Evolutionary conservation across 2,329 filamentous ascomycete genomes (phyloP).

Genomic region (Tolypocladium sp.): DNA sequence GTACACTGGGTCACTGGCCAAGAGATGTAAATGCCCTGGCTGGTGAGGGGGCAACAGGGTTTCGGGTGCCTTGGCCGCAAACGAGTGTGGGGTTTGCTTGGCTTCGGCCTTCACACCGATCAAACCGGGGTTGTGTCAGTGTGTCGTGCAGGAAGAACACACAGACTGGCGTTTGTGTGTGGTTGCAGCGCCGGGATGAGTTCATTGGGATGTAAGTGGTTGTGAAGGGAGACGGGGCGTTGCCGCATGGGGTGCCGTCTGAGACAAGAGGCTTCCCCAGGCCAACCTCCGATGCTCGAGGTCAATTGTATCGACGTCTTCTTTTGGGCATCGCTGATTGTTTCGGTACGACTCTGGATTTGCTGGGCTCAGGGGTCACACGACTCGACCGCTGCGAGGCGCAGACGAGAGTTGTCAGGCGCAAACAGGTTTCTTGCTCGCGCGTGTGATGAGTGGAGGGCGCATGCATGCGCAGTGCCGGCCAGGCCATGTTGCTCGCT

Average conservation of each 20-base stretch:
- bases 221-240: not conserved
- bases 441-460: not conserved
- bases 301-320: too few relatives aligned
- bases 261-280: not conserved
- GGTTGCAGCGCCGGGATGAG: not conserved
- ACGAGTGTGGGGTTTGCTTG: not conserved
- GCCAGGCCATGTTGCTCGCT: not conserved
- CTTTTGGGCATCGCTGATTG: too few relatives aligned
- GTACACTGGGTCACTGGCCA: too few relatives aligned
- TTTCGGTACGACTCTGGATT: too few relatives aligned
- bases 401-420: not conserved
- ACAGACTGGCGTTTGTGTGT: not conserved
- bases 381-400: too few relatives aligned
- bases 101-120: not conserved
- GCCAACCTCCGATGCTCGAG: not conserved
- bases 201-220: not conserved
- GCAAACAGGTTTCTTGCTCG: not conserved
- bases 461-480: not conserved
- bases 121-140: not conserved
- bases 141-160: not conserved
- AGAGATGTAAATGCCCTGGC: not conserved
- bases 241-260: not conserved
- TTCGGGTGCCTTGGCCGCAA: not conserved
- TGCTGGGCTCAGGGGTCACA: too few relatives aligned
- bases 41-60: not conserved